These are phyloP conservation scores for Aspergillus conjunctus DNA, from an alignment of 495 filamentous ascomycete genomes.

Conservation along the genomic window DNA sequence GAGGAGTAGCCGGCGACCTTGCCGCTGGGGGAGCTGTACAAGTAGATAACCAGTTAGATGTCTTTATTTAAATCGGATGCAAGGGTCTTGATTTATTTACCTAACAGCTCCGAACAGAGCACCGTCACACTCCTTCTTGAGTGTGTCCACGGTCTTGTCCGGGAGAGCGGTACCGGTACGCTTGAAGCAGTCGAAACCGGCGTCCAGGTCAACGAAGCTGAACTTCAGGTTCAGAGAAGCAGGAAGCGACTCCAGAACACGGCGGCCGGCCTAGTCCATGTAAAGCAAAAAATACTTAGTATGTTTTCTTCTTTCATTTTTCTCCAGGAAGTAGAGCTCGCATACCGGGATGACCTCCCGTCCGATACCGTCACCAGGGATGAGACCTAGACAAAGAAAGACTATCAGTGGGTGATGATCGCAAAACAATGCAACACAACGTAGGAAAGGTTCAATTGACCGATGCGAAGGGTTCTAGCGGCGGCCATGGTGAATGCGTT, in stretches of 20 bases:
- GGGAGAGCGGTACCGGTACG: conserved; percentile 83
- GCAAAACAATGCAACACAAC: conserved; percentile 2
- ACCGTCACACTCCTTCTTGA: conserved; percentile 90
- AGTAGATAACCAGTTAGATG: not conserved
- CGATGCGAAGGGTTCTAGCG: conserved; percentile 61
- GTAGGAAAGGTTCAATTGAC: conserved; percentile 34
- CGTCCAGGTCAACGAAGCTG: conserved; percentile 87
- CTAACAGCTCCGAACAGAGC: conserved; percentile 96
- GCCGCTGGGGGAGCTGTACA: conserved; percentile 70
- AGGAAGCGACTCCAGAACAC: conserved; percentile 86
- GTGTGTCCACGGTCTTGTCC: conserved; percentile 80
- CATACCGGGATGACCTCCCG: conserved; percentile 90
- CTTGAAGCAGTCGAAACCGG: conserved; percentile 92
- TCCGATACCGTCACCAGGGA: conserved; percentile 97
- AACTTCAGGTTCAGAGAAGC: conserved; percentile 83
- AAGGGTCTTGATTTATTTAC: conserved; percentile 28
- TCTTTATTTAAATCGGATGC: not conserved
- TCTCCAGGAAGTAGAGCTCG: conserved; percentile 20
- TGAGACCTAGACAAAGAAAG: conserved; percentile 67
- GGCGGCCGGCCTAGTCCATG: conserved; percentile 67
- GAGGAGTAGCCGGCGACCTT: conserved; percentile 94
- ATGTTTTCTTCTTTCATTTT: conserved; percentile 16
- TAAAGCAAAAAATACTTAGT: conserved; percentile 18
- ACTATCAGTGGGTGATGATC: conserved; percentile 29
- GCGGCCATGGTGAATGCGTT: conserved; percentile 45